Conservation (phyloP, 2,329 filamentous ascomycete genomes). For the Niveomyces coronatus region DNA sequence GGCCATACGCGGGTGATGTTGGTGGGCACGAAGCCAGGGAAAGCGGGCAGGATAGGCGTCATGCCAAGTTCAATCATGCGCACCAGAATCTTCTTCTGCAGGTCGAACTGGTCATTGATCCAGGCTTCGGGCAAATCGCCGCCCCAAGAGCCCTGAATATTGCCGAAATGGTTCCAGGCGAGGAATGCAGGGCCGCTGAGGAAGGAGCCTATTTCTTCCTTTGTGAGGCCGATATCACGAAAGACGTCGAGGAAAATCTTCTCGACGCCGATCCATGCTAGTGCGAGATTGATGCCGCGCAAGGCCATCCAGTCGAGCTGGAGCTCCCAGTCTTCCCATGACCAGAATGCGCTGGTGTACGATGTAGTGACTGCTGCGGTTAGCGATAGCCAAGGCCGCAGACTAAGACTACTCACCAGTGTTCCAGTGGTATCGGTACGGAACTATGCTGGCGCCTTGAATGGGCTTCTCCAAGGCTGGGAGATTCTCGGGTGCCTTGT, state of each 20-base stretch:
- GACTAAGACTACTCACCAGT: slow-evolving; percentile 23
- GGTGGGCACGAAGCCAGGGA: slow-evolving; percentile 38
- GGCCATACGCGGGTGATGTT: slow-evolving; percentile 30
- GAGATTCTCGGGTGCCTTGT: slow-evolving; percentile 12
- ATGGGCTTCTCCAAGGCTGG: slow-evolving; percentile 9
- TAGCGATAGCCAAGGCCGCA: no score
- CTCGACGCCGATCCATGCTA: slow-evolving; percentile 42
- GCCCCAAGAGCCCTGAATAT: slow-evolving; percentile 40
- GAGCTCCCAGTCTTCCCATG: slow-evolving; percentile 43
- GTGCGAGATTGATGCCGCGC: slow-evolving; percentile 38
- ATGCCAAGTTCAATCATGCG: slow-evolving; percentile 43
- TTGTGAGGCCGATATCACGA: slow-evolving; percentile 31
- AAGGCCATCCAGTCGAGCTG: slow-evolving; percentile 43
- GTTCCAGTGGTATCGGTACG: slow-evolving; percentile 35
- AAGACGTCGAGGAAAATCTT: slow-evolving; percentile 40
- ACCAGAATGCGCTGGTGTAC: slow-evolving; percentile 40
- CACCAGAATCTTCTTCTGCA: slow-evolving; percentile 37
- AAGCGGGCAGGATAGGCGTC: slow-evolving; percentile 39
- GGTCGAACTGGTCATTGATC: slow-evolving; percentile 35
- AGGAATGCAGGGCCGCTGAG: slow-evolving; percentile 41
- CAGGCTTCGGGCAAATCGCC: slow-evolving; percentile 32
- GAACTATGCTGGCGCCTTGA: slow-evolving; percentile 11
- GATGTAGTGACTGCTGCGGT: slow-evolving; percentile 37
- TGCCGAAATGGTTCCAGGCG: slow-evolving; percentile 44
- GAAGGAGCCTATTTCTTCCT: slow-evolving; percentile 34